Base-by-base conservation (phyloP, 345 rosid genomes). In the Microthlaspi erraticum region DNA sequence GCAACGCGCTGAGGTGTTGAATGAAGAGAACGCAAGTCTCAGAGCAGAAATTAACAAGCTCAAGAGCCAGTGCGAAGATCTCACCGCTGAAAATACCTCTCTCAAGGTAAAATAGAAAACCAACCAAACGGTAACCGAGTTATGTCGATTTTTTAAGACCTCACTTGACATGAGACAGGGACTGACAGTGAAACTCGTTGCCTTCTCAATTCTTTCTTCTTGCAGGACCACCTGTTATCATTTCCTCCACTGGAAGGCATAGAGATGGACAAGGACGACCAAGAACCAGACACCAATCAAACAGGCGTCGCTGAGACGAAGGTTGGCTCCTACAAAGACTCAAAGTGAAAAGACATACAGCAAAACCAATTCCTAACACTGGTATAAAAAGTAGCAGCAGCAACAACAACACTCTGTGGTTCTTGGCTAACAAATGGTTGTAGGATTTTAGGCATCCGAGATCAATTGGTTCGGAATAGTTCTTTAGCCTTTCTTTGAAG, bases 1-100 rank as follows among this genome's bases (percentile, higher is more conserved):
- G 2, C 93, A 89, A 71, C 88, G 85, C 9, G 97, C 97, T 18
- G 97, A 89, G 14, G 79, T 68, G 33, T 81, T 91, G 65, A 89
- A 89, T 81, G 96, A 85, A 74, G 99, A 94, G 80, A 91, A 91
- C 81, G 77, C 86, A 48, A 83, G 67, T 78, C 90, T 94, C 46
- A 81, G 93, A 82, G 85, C 91, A 72, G 98, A 93, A 83, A 86
- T 91, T 36, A 85, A 66, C 75, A 87, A 76, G 53, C 86, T 90
- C 77, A 88, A 84, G 81, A 82, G 84, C 14, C 89, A 86, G 53
- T 87, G 86, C n/a, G 93, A 90, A 57, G 87, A 86, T 76, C 98
- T 93, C 78, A 78, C 79, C 46, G 79, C 83, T 2, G 92, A 90
- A 85, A 90, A 93, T 57, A 79, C 85, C 39, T 78, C 90, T 77